Base-by-base conservation (phyloP, 345 rosid species). In the Hypericum perforatum region DNA sequence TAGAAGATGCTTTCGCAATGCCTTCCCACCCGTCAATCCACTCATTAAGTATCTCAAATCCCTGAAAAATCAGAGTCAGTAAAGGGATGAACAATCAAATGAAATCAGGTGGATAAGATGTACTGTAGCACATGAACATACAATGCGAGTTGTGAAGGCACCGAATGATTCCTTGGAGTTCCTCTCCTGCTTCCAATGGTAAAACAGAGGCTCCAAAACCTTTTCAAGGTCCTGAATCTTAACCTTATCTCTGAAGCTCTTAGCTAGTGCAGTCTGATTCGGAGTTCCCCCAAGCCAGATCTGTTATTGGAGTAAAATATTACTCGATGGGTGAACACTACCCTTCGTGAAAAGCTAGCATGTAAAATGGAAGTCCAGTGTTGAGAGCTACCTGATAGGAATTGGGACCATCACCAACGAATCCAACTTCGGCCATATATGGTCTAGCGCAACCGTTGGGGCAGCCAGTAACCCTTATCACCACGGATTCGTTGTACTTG, bases 391-490 rank as follows among this genome's bases (percentile, higher is more conserved):
- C 98, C 96, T 92, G 96, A 66, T 88, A 92, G 76, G 96, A 87
- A 70, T 85, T 88, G 36, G 98, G 98, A 66, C 98, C 97, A 80
- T 92, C 98, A 52, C 98, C 98, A 37, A 92, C 98, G 59, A 92
- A 67, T 54, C 98, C 98, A 47, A 88, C 84, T 70, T 92, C 98
- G 59, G 98, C 97, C 97, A 92, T 89, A 68, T 88, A 88, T 6
- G 98, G 98, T 67, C 98, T 84, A 45, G 97, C 98, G 74, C 98
- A 92, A 32, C 98, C 98, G 56, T 92, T 92, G 22, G 98, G 98
- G 71, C 98, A 92, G 57, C 97, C 98, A 0, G 97, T 92, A 39
- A 84, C 68, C 78, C 98, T 83, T 70, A 85, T 75, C 39, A 85
- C 98, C 49, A 92, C 73, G 10, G 98, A 92, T 65, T 85, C 97